Evolutionary conservation across 2,329 filamentous ascomycete species (phyloP), one percentile per base, ranked within the genome.

Genomic region (Geosmithia flava): DNA sequence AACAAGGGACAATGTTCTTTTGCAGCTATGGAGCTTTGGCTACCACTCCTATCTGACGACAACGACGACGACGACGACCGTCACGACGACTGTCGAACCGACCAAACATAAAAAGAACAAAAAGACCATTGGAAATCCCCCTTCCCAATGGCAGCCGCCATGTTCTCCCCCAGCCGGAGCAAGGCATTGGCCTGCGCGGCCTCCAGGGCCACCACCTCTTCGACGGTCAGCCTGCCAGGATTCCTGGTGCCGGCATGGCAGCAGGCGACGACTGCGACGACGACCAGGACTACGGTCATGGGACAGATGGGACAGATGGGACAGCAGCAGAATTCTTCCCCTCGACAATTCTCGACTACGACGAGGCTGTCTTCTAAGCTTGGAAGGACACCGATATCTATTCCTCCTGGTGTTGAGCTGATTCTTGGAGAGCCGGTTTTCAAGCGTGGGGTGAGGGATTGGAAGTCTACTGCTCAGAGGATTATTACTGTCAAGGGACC

Each of bases 351-450:
- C 71, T 90, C 86, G 49, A 82, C 80, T 42, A 84, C 87, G 42
- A 62, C 79, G 47, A 66, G 68, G 61, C 73, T 75, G 56, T 68
- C 73, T 50, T 96, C 91, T 43, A 93, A 96, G 73, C 84, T 98
- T 53, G 93, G 93, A 57, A 77, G 81, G 56, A 85, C 85, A 51
- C 78, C 86, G 20, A 77, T 95, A 47, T 82, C 87, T 48, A 74
- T 95, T 30, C 91, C 91, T 1, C 83, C 86, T 0, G 86, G 87
- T 53, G 93, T 98, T 49, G 84, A 84, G 47, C 73, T 98, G 42
- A 69, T 78, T 11, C 68, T 90, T 50, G 76, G 85, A 51, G 76
- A 88, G 51, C 77, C 81, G 3, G 67, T 64, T 47, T 58, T 72
- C 29, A 69, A 70, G 59, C 71, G 66, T 54, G 73, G 77, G 52